phyloP scores from a whole-genome alignment of 1,284 basidiomycete species.

The Cutaneotrichosporon dermatis region DNA sequence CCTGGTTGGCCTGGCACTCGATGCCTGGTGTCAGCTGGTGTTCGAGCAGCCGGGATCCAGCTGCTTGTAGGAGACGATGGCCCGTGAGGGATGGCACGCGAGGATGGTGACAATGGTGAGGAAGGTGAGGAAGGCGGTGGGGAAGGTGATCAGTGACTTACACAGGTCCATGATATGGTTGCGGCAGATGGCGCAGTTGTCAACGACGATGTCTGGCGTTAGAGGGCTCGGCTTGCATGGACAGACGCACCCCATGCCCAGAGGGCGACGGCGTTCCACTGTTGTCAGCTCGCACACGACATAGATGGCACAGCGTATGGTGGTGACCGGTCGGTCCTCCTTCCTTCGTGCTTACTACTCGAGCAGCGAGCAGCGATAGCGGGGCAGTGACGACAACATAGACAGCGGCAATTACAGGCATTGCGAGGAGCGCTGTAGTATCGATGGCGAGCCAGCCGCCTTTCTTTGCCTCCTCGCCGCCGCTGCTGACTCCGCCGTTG shows the following conservation, averaged over 20 bases:
- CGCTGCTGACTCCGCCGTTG: too few species aligned
- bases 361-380: not conserved
- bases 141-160: slow-evolving; percentile 50
- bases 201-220: slow-evolving; percentile 78
- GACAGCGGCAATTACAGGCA: slow-evolving; percentile 4
- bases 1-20: slow-evolving; percentile 99
- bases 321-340: not conserved
- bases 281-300: not conserved
- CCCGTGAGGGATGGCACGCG: too few species aligned
- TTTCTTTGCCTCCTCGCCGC: too few species aligned
- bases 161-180: slow-evolving; percentile 99
- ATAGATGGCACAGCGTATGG: too few species aligned
- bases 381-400: too few species aligned
- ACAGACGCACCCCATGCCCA: slow-evolving; percentile 84
- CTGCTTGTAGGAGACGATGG: too few species aligned
- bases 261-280: slow-evolving; percentile 95
- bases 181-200: slow-evolving; percentile 92
- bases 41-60: too few species aligned
- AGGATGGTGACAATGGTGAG: too few species aligned
- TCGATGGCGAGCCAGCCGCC: not conserved
- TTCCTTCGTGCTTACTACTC: not conserved
- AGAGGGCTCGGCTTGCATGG: slow-evolving; percentile 2
- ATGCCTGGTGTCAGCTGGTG: slow-evolving; percentile 65
- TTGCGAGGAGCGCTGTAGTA: too few species aligned
- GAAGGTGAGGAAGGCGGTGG: too few species aligned